phyloP scores from a whole-genome alignment of 352 stramenopile genomes.

The Pythium apleroticum region DNA sequence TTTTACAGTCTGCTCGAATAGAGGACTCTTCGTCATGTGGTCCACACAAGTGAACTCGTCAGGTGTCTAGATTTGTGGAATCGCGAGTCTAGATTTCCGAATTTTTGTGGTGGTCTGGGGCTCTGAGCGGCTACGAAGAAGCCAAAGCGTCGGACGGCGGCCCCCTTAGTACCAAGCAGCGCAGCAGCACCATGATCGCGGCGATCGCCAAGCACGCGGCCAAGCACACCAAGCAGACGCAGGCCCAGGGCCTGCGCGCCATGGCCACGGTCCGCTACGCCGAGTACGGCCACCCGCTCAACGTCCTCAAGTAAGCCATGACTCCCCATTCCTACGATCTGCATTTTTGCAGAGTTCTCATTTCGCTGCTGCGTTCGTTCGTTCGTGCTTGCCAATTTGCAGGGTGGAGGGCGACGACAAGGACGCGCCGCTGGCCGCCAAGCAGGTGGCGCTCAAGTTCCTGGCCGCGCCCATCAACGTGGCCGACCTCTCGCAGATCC shows the following conservation, averaged over 20 bases:
- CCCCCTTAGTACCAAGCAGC: background rate
- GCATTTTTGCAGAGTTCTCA: too few species aligned
- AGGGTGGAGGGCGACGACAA: conserved; percentile 72
- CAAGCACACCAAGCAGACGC: conserved; percentile 28
- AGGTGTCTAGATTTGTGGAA: conserved; percentile 8
- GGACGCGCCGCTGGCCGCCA: conserved; percentile 41
- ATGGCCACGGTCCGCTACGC: conserved; percentile 79
- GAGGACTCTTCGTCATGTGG: background rate
- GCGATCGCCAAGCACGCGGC: conserved; percentile 54
- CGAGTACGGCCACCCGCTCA: conserved; percentile 68
- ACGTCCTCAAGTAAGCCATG: conserved; percentile 50
- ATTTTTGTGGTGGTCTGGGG: conserved; percentile 34
- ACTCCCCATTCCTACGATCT: too few species aligned
- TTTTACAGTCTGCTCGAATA: conserved; percentile 19
- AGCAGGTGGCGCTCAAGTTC: conserved; percentile 87
- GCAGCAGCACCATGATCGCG: conserved; percentile 44
- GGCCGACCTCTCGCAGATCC: conserved; percentile 86
- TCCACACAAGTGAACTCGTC: background rate
- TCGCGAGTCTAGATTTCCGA: conserved; percentile 2
- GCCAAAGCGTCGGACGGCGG: background rate
- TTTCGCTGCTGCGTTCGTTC: too few species aligned
- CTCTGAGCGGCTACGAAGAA: conserved; percentile 12
- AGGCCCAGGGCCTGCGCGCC: conserved; percentile 33
- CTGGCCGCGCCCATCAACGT: conserved; percentile 89
- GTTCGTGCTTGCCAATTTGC: background rate